A percentile compares a stretch with the other conserved stretches of the same genome.
Conservation (phyloP, 805 yeast species). For the Schizosaccharomyces pombe region DNA sequence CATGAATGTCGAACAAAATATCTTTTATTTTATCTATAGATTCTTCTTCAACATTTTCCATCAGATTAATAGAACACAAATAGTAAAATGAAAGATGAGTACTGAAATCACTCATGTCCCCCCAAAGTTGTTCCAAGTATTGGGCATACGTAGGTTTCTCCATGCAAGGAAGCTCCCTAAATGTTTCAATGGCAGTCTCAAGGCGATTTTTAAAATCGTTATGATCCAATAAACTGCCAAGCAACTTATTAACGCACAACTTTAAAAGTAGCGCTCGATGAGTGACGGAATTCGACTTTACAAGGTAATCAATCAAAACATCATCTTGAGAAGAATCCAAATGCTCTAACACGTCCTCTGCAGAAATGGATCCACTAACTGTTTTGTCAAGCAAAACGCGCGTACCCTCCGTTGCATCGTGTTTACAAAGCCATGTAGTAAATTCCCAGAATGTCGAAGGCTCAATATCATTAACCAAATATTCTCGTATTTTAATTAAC, state of each 20-base stretch:
- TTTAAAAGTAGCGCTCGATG: background rate
- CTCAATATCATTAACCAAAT: conserved; percentile 11
- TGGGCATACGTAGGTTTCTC: background rate
- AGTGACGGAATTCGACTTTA: background rate
- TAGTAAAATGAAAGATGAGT: background rate
- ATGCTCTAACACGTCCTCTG: background rate
- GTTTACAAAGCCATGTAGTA: conserved; percentile 16
- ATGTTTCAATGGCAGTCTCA: background rate
- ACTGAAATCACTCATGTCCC: background rate
- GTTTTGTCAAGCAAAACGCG: conserved; percentile 13
- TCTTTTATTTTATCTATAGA: background rate
- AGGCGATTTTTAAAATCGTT: background rate
- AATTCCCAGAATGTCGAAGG: conserved; percentile 17
- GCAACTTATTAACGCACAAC: background rate
- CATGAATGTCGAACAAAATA: background rate
- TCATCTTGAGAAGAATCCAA: background rate
- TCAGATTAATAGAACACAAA: background rate
- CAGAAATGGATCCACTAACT: background rate
- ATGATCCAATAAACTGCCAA: background rate
- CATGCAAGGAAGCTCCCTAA: background rate
- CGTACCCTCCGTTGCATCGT: conserved; percentile 15
- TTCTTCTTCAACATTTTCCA: background rate
- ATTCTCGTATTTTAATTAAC: conserved; percentile 12
- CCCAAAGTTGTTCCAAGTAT: background rate
- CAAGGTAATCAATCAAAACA: background rate